These are phyloP conservation scores for Macrolepiota albuminosa DNA, from an alignment of 768 basidiomycete species.

Conservation along the genomic window DNA sequence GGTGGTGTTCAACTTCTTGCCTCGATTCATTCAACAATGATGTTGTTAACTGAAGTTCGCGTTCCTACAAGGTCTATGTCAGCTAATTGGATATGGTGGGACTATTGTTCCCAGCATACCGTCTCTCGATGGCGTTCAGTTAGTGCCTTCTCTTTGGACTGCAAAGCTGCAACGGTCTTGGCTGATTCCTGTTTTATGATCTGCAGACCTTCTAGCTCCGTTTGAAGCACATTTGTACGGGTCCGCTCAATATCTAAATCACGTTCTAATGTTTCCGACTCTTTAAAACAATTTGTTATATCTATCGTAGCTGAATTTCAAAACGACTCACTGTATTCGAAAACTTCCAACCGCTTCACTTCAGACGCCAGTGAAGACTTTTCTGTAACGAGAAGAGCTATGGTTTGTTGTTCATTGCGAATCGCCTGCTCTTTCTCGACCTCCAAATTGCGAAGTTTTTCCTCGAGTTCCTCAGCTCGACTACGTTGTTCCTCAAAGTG, in stretches of 20 bases:
- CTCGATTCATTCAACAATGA: constrained; percentile 48
- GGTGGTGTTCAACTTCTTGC: constrained; percentile 47
- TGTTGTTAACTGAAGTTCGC: constrained; percentile 65
- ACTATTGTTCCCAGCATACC: constrained; percentile 24
- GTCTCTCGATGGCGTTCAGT: constrained; percentile 50
- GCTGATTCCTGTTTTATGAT: constrained; percentile 30
- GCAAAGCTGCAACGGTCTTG: constrained; percentile 35
- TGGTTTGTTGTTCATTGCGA: constrained; percentile 66
- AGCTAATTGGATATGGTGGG: background rate
- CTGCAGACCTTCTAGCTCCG: constrained; percentile 40
- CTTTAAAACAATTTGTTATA: constrained; percentile 25
- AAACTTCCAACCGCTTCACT: constrained; percentile 50
- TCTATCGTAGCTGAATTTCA: background rate
- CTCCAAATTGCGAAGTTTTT: constrained; percentile 25
- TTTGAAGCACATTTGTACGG: constrained; percentile 34
- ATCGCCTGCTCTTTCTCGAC: constrained; percentile 29
- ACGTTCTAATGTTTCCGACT: constrained; percentile 36
- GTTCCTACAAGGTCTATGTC: constrained; percentile 50
- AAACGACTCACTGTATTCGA: constrained; percentile 53
- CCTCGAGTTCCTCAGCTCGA: constrained; percentile 24
- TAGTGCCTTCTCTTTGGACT: constrained; percentile 50
- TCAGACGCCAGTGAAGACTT: constrained; percentile 58
- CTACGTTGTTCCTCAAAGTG: constrained; percentile 29
- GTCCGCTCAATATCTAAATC: constrained; percentile 38
- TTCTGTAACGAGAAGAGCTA: constrained; percentile 72